Base-by-base conservation (phyloP, 2,329 filamentous ascomycete species). In the Alternaria viburni region DNA sequence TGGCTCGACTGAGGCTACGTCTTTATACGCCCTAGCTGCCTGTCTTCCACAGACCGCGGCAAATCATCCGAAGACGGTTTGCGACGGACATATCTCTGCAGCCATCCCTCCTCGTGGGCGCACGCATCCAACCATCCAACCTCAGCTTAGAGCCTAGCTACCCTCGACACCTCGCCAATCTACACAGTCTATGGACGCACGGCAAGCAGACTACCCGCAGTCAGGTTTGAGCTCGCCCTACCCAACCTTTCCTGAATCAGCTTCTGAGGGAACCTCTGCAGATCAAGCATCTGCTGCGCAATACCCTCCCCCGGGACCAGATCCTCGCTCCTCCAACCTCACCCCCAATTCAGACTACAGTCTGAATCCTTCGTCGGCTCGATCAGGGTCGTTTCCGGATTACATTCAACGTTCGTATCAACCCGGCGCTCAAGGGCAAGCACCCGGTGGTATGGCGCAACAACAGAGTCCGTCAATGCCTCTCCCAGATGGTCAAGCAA, bases 381-480 rank as follows among this genome's bases (percentile, higher is more conserved):
- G 93, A 80, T 94, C 93, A 81, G 89, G 90, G 82, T 90, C 91
- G 64, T 97, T 95, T 78, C 91, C 92, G 80, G 93, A 97, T 76
- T 93, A 96, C 82, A 88, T 96, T 80, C 90, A 78, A 92, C 91
- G 93, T 79, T 85, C 80, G 85, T 96, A 96, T 86, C 91, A 93
- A 83, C 71, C 92, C 82, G 88, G 88, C 84, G 90, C 87, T 81
- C 88, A 89, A 81, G 87, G 89, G 82, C 89, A 87, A 83, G 89
- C 89, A 83, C 88, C 90, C 83, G 91, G 89, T 89, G 91, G 90
- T 90, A 97, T 97, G 94, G 93, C 94, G 89, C 93, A 97, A 93
- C 89, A 93, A 91, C 93, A 93, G 91, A 97, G 94, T 97, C 92
- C 93, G 93, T 97, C 93, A 84, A 88, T 93, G 87, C 87, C 91